Base-by-base conservation (phyloP, 176 grass and related monocot species). In the Paspalum notatum region DNA sequence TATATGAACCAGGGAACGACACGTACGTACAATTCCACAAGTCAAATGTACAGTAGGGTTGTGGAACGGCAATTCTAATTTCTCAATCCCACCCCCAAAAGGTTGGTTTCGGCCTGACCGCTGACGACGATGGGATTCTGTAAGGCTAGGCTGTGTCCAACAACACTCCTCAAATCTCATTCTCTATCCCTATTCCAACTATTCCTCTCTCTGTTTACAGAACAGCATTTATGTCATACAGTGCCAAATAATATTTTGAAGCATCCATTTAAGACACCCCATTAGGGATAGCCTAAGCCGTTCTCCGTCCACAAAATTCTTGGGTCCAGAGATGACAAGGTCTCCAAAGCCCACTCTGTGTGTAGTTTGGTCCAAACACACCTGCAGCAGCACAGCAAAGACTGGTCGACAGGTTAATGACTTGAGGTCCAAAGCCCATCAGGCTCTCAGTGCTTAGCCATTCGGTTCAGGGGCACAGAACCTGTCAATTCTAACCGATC, bases 321-420 rank as follows among this genome's bases (percentile, higher is more conserved):
- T 44, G 25, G 24, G 44, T 74, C 26, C 57, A 2, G 55, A 65
- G 47, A 54, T 38, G 53, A 72, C 37, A 45, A 52, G 63, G 52
- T 15, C 59, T 15, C 22, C 9, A 44, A 84, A 87, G 82, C 70
- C 76, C 87, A 81, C 71, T 12, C 8, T 4, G 8, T 3, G 44
- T 2, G 8, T n/a, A n/a, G 77, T 81, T 68, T 41, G 77, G 76
- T 81, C 77, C 46, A 56, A 71, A 13, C 40, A 84, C 82, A 76
- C 86, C 21, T 4, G 21, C 16, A 43, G 66, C 72, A 12, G 20
- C 74, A n/a, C 24, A 77, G 50, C 41, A 8, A 50, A 32, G 66
- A 57, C 10, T 2, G 6, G 9, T 1, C 25, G 77, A 62, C 2
- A 1, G 42, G 17, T 5, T 9, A 11, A 26, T 21, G 43, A 20